phyloP scores from a whole-genome alignment of 768 basidiomycete genomes.

The Candolleomyces efflorescens region DNA sequence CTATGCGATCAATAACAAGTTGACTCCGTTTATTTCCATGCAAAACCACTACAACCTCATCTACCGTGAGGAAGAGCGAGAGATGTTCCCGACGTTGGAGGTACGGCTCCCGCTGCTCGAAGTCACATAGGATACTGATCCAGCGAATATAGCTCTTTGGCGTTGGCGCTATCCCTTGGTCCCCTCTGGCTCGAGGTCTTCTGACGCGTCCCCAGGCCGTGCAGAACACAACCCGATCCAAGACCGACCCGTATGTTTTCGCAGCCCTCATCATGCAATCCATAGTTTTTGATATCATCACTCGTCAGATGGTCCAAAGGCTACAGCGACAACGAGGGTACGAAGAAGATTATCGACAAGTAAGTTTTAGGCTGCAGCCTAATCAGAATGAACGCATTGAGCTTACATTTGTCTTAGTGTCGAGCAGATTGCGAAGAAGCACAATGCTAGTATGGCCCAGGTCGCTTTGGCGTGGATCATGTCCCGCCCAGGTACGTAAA shows the following conservation, averaged over 20 bases:
- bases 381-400: not conserved
- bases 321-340: conserved; percentile 21
- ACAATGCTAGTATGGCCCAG: conserved; percentile 52
- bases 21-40: conserved; percentile 63
- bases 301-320: not conserved
- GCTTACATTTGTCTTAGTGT: conserved; percentile 29
- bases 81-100: conserved; percentile 57
- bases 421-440: conserved; percentile 50
- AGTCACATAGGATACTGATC: not conserved
- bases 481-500: conserved; percentile 33
- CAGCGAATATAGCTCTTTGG: conserved; percentile 36
- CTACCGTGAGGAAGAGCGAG: conserved; percentile 62
- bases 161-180: conserved; percentile 57
- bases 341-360: conserved; percentile 35
- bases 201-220: conserved; percentile 37
- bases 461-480: conserved; percentile 51
- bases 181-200: conserved; percentile 50
- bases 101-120: conserved; percentile 17
- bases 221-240: conserved; percentile 35
- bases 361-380: conserved; percentile 11
- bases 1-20: conserved; percentile 54
- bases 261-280: not conserved
- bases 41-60: conserved; percentile 59
- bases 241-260: conserved; percentile 31
- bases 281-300: too few species aligned